Evolutionary conservation across 257 asterid genomes (phyloP).

Genomic region (Rhazya stricta): DNA sequence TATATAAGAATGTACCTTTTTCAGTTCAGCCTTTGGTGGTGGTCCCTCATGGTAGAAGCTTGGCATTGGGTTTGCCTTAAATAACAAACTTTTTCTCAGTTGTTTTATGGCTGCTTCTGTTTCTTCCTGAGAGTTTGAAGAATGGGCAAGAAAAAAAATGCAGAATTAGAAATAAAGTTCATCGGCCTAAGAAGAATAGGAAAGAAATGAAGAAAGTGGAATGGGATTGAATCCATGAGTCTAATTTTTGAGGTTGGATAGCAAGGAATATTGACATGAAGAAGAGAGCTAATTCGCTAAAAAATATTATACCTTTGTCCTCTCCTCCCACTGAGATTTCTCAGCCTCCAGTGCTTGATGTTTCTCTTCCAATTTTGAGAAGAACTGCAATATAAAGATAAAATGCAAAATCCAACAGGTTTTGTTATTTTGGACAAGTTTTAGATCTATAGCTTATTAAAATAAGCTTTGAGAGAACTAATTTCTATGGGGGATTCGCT

Average conservation of each 20-base stretch:
- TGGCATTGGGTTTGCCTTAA: conserved; percentile 93
- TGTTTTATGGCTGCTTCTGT: conserved; percentile 67
- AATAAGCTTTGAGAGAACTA: neutral
- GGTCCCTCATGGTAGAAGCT: conserved; percentile 88
- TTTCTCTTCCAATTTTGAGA: conserved; percentile 73
- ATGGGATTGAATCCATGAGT: neutral
- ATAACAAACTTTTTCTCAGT: conserved; percentile 60
- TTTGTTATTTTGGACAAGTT: conserved; percentile 5
- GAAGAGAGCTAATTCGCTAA: neutral
- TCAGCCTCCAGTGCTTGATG: conserved; percentile 79
- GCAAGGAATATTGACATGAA: neutral
- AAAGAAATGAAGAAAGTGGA: conserved; percentile 2
- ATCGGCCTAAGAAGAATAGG: neutral
- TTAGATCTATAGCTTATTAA: neutral
- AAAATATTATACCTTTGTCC: conserved; percentile 54
- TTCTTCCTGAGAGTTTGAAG: conserved; percentile 55
- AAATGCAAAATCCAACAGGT: neutral
- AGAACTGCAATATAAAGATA: conserved; percentile 38
- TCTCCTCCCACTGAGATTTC: conserved; percentile 57
- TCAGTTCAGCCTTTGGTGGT: conserved; percentile 66
- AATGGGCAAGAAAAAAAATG: neutral
- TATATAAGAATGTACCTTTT: conserved; percentile 46
- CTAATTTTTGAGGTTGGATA: neutral
- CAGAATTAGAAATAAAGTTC: conserved; percentile 1
- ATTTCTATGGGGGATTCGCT: neutral